Evolutionary conservation across 1,284 basidiomycete species (phyloP), one percentile per base, ranked within the genome.

Genomic region (Chondrostereum purpureum): DNA sequence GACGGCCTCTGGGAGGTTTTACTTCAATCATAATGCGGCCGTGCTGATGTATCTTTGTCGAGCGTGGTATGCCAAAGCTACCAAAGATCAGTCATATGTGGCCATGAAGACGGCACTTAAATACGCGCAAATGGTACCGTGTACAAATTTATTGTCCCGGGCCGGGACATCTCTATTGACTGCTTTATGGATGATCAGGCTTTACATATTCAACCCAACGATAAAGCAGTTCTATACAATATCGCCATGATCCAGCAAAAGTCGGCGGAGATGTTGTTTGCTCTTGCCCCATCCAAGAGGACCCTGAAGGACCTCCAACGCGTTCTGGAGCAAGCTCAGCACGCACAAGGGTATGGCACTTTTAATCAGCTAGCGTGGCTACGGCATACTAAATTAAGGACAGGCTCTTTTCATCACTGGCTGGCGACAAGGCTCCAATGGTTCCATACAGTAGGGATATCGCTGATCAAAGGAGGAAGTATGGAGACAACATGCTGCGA

Each of bases 171-270:
- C 13, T 41, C 31, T 47, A 24, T 17, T 19, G 35, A 39, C 16
- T 42, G 33, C 5, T 36, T 46, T 2, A 27, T 35, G 12, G 36
- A 14, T 3, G 18, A 19, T 5, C 39, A 93, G 88, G 92, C 92
- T 1, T 70, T 87, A 19, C 83, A 88, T 55, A 62, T 92, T 16
- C 80, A 85, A 54, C 91, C 92, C 0, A 76, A 73, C 47, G 93
- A 97, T 68, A 92, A 92, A 57, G 88, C 89, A 4, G 83, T 88
- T 43, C 53, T 89, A 35, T 97, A 94, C 67, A 97, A 97, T 62
- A 88, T 96, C 57, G 93, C 92, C 44, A 92, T 96, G 85, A 91
- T 97, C 27, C 83, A 93, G 63, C 93, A 97, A 63, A 95, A 95
- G 64, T 85, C 88, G 0, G 88, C 90, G 0, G 92, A 96, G 61